Evolutionary conservation across 805 yeast species (phyloP).

Genomic region (Metschnikowia lochheadii): DNA sequence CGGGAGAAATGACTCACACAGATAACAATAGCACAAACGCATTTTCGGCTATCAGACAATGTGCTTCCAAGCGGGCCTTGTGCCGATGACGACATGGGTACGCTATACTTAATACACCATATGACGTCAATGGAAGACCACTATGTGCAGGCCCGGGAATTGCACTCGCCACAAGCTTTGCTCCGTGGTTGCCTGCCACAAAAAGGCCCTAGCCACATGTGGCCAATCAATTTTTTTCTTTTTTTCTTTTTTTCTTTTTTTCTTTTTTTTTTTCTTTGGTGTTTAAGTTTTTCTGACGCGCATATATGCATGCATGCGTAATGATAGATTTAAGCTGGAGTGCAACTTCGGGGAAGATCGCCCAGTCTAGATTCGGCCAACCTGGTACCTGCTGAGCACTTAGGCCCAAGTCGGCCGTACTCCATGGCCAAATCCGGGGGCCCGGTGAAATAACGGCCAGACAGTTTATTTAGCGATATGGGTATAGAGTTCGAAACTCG

Average conservation of each 20-base stretch:
- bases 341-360: background rate
- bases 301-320: background rate
- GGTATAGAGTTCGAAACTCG: background rate
- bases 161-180: background rate
- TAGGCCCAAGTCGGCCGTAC: background rate
- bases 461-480: too few relatives aligned
- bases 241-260: background rate
- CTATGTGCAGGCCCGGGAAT: background rate
- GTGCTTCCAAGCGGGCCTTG: too few relatives aligned
- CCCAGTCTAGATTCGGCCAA: constrained; percentile 2
- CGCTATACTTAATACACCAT: too few relatives aligned
- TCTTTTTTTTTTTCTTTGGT: background rate
- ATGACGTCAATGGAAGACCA: background rate
- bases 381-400: background rate
- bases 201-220: background rate
- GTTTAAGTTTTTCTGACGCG: background rate
- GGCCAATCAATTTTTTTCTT: background rate
- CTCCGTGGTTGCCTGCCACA: background rate
- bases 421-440: too few relatives aligned
- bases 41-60: too few relatives aligned
- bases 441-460: too few relatives aligned
- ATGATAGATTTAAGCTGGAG: background rate
- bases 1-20: too few relatives aligned
- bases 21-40: too few relatives aligned
- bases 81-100: too few relatives aligned